Evolutionary conservation across 805 yeast genomes (phyloP).

Genomic region (baker's yeast (Saccharomyces cerevisiae)): DNA sequence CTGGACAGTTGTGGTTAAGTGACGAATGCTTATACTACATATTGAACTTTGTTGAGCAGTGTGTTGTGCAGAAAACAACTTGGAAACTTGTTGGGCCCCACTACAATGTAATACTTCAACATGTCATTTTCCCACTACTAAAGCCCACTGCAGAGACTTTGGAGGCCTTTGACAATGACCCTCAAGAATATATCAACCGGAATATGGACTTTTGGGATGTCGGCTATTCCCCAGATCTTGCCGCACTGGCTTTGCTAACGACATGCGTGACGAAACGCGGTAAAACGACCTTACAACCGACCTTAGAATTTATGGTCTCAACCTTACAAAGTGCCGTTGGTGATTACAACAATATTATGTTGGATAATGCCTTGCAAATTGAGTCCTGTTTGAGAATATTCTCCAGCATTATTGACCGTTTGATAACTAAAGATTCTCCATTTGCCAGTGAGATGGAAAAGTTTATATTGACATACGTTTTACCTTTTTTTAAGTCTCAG

Average conservation of each 20-base stretch:
- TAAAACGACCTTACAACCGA: slow-evolving; percentile 49
- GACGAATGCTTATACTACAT: slow-evolving; percentile 56
- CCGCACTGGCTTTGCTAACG: slow-evolving; percentile 65
- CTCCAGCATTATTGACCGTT: slow-evolving; percentile 59
- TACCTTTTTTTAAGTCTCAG: slow-evolving; percentile 61
- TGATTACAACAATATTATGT: slow-evolving; percentile 23
- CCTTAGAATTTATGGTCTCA: slow-evolving; percentile 50
- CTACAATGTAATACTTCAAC: slow-evolving; percentile 54
- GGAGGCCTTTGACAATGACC: slow-evolving; percentile 76
- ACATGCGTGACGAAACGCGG: slow-evolving; percentile 66
- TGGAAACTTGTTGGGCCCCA: slow-evolving; percentile 66
- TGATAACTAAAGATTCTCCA: slow-evolving; percentile 48
- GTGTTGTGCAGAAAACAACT: slow-evolving; percentile 48
- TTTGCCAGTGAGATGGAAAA: slow-evolving; percentile 56
- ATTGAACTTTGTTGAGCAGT: slow-evolving; percentile 53
- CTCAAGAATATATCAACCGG: slow-evolving; percentile 76
- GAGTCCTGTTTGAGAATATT: slow-evolving; percentile 78
- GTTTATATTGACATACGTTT: slow-evolving; percentile 52
- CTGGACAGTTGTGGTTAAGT: slow-evolving; percentile 58
- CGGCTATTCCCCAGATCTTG: slow-evolving; percentile 59
- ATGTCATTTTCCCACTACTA: slow-evolving; percentile 67
- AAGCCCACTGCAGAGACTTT: slow-evolving; percentile 60
- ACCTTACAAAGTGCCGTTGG: slow-evolving; percentile 32
- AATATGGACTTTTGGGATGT: slow-evolving; percentile 61
- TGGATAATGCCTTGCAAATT: slow-evolving; percentile 51